phyloP scores from a whole-genome alignment of 1,284 basidiomycete species.

The Phellopilus nigrolimitatus region DNA sequence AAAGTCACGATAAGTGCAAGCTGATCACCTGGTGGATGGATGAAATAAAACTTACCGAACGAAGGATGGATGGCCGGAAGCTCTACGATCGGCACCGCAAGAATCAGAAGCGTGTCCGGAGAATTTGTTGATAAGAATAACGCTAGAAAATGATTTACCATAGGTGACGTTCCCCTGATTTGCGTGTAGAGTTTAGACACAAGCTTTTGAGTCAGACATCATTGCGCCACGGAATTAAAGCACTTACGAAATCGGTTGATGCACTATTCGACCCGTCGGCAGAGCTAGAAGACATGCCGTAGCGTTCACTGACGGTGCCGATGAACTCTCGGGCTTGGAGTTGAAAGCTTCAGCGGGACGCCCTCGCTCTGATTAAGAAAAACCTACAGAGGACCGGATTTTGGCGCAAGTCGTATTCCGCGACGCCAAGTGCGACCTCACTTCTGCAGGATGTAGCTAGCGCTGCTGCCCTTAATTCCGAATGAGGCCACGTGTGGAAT shows the following conservation, averaged over 20 bases:
- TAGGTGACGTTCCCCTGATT: conserved; percentile 59
- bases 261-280: conserved; percentile 54
- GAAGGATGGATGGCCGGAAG: conserved; percentile 27
- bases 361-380: background rate
- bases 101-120: conserved; percentile 4
- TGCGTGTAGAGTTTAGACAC: no score
- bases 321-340: conserved; percentile 57
- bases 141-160: conserved; percentile 42
- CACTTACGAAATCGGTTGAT: conserved; percentile 68
- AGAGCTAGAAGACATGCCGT: conserved; percentile 45
- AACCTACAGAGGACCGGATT: conserved; percentile 53
- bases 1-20: background rate
- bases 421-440: conserved; percentile 37
- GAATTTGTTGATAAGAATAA: conserved; percentile 2
- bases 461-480: conserved; percentile 54
- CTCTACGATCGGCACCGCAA: conserved; percentile 4
- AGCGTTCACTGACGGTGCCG: conserved; percentile 46
- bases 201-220: no score
- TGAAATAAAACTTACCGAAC: conserved; percentile 21
- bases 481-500: conserved; percentile 1
- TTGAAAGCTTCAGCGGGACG: background rate
- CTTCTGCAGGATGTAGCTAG: conserved; percentile 66
- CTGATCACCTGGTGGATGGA: conserved; percentile 39
- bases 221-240: no score
- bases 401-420: conserved; percentile 59